Evolutionary conservation across 1,139 yeast species (phyloP).

Genomic region (Suhomyces panamericanus): DNA sequence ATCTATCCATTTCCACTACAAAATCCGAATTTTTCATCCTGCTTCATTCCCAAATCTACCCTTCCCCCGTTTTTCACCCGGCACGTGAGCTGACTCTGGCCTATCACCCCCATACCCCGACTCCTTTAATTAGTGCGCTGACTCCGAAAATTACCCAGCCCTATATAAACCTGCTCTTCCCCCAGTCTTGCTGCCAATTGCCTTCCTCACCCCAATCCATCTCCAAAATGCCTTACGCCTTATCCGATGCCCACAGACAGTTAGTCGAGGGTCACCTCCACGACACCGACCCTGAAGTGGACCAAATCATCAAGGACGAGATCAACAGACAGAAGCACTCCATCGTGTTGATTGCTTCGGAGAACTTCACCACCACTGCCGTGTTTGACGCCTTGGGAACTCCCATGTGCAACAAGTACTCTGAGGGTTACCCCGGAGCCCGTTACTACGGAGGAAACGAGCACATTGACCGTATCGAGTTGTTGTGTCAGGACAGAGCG

Average conservation of each 20-base stretch:
- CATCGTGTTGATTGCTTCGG: constrained; percentile 91
- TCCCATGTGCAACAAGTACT: constrained; percentile 90
- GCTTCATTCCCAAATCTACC: neutral
- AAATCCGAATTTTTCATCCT: neutral
- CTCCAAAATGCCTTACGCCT: constrained; percentile 51
- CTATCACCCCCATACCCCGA: constrained; percentile 3
- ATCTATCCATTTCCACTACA: no score
- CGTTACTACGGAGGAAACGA: constrained; percentile 91
- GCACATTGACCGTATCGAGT: constrained; percentile 91
- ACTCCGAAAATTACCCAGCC: constrained; percentile 8
- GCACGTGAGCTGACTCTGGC: constrained; percentile 5
- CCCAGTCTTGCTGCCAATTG: neutral
- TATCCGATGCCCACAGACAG: constrained; percentile 64
- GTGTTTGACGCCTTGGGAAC: constrained; percentile 97
- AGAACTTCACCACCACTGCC: constrained; percentile 94
- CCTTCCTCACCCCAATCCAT: neutral
- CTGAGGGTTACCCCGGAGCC: constrained; percentile 88
- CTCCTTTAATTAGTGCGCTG: constrained; percentile 11
- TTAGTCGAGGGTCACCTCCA: constrained; percentile 67
- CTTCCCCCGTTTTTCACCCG: neutral
- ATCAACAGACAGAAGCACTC: constrained; percentile 93
- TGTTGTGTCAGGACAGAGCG: constrained; percentile 90
- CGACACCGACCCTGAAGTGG: constrained; percentile 83
- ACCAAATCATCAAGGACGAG: constrained; percentile 80
- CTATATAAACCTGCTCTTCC: constrained; percentile 6